Conservation (phyloP, 2,329 filamentous ascomycete species). For the Aureobasidium uvarum region DNA sequence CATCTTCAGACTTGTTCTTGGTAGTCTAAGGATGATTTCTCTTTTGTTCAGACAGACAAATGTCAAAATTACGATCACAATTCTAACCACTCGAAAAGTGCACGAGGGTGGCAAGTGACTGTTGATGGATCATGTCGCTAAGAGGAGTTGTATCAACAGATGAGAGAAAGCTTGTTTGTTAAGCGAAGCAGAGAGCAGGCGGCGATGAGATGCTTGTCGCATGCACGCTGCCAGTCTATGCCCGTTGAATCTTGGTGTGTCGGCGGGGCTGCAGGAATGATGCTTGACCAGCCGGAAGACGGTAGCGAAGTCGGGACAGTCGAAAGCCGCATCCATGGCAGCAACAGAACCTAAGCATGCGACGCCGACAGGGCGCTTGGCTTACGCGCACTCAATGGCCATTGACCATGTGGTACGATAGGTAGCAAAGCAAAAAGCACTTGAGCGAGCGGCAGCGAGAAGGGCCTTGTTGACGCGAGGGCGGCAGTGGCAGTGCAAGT, state of each 20-base stretch:
- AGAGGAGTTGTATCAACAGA: not conserved
- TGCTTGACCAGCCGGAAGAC: not conserved
- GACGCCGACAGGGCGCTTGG: not conserved
- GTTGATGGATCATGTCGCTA: not conserved
- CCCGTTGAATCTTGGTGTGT: not conserved
- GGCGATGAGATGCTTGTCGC: not conserved
- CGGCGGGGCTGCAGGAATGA: not conserved
- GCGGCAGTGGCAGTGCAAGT: conserved; percentile 4
- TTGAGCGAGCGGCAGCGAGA: not conserved
- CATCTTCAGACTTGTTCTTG: not conserved
- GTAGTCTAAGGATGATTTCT: not conserved
- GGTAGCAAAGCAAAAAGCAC: not conserved
- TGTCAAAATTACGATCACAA: not conserved
- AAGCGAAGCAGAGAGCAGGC: not conserved
- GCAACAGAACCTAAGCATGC: not conserved
- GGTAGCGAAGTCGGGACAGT: not conserved
- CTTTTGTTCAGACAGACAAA: not conserved
- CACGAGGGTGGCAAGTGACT: not conserved
- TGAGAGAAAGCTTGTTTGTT: conserved; percentile 1
- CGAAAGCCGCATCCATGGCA: not conserved
- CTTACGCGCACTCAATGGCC: conserved; percentile 5
- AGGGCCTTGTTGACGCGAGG: too few relatives aligned
- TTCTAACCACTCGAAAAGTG: not conserved
- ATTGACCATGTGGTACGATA: not conserved
- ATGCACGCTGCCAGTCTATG: not conserved